A percentile compares a stretch with the other conserved stretches of the same genome.
Evolutionary conservation across 306 rosid species (phyloP).

Genomic region (Cucumis melo): DNA sequence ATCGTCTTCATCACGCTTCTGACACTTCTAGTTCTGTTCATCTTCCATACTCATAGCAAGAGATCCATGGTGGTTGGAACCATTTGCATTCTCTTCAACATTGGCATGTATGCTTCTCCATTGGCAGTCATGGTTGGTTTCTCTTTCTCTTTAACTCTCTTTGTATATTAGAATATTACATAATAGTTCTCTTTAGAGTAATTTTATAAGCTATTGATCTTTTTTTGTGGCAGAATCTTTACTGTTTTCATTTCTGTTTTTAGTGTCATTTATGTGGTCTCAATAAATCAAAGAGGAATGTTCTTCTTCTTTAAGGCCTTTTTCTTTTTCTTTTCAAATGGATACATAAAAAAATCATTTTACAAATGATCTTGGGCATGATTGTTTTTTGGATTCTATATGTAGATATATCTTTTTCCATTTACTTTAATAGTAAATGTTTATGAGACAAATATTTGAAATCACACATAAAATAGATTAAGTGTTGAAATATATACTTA

Average conservation of each 20-base stretch:
- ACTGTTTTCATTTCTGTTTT: background rate
- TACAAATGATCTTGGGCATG: background rate
- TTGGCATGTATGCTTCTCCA: constrained; percentile 87
- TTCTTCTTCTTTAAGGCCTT: background rate
- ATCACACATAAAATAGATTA: too few relatives aligned
- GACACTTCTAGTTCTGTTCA: constrained; percentile 14
- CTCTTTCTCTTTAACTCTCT: background rate
- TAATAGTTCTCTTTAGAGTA: background rate
- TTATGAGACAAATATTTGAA: too few relatives aligned
- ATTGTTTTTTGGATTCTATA: background rate
- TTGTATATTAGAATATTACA: background rate
- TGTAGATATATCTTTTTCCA: too few relatives aligned
- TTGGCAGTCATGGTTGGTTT: constrained; percentile 50
- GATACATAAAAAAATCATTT: background rate
- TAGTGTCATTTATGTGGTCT: background rate
- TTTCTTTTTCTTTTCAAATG: background rate
- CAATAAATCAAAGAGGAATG: background rate
- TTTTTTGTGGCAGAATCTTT: background rate
- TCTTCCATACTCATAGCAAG: constrained; percentile 23
- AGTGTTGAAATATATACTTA: too few relatives aligned
- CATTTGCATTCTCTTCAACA: constrained; percentile 47
- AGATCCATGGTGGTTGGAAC: constrained; percentile 57
- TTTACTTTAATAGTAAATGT: too few relatives aligned
- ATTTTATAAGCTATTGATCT: too few relatives aligned
- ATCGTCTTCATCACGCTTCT: constrained; percentile 32